phyloP scores from a whole-genome alignment of 257 asterid species.

The Solanum medicagineum region DNA sequence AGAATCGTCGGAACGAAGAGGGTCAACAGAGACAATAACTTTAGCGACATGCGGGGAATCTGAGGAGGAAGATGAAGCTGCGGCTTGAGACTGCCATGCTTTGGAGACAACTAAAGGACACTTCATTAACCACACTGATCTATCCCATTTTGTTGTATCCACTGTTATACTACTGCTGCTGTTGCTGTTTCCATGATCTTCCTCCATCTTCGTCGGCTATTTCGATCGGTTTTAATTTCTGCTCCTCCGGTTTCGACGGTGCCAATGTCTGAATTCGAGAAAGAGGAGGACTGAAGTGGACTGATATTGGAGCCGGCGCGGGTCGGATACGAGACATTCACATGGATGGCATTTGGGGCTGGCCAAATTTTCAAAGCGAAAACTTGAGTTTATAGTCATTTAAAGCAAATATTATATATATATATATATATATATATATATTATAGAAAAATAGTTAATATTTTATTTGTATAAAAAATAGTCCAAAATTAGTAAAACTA shows the following conservation, averaged over 20 bases:
- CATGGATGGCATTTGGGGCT: not conserved
- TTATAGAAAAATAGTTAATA: too few relatives aligned
- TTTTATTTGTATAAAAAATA: too few relatives aligned
- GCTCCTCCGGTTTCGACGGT: not conserved
- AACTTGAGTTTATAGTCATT: too few relatives aligned
- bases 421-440: too few relatives aligned
- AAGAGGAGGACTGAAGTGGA: not conserved
- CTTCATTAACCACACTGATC: slow-evolving; percentile 87
- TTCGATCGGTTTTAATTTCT: not conserved
- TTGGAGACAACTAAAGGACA: slow-evolving; percentile 77
- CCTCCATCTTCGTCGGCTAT: slow-evolving; percentile 32
- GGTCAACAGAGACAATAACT: slow-evolving; percentile 80
- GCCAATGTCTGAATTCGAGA: not conserved
- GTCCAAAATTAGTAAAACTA: too few relatives aligned
- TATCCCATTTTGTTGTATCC: slow-evolving; percentile 48
- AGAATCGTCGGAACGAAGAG: slow-evolving; percentile 43
- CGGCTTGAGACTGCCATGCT: slow-evolving; percentile 64
- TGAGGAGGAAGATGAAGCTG: slow-evolving; percentile 26
- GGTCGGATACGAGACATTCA: not conserved
- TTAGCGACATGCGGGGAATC: slow-evolving; percentile 55
- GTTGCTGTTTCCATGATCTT: slow-evolving; percentile 21
- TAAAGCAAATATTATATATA: too few relatives aligned
- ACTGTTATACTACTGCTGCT: slow-evolving; percentile 11
- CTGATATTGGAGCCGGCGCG: not conserved
- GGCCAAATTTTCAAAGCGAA: too few relatives aligned